Evolutionary conservation across 768 basidiomycete species (phyloP), one percentile per base, ranked within the genome.

Genomic region (Tylopilus plumbeoviolaceoides): DNA sequence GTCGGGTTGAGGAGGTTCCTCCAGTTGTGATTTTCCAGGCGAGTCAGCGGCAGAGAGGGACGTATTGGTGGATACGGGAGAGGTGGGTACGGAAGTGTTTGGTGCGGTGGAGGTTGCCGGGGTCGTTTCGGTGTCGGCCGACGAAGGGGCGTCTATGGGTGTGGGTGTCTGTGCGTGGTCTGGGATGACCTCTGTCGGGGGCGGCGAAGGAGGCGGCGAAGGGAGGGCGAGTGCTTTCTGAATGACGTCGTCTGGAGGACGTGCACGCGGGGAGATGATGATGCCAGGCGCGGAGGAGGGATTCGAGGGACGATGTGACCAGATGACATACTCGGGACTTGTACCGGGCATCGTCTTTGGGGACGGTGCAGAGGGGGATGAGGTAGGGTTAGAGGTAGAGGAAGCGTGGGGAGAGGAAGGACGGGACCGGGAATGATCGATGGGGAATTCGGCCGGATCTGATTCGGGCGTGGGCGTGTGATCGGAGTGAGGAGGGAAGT

Each of bases 301-400:
- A 63, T 88, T 72, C 3, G 74, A 69, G 0, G 88, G 88, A 23
- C 85, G 79, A n/a, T 78, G 78, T 0, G 87, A 85, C 85, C 86
- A 89, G 35, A 90, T 79, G 5, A 81, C 84, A 71, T 80, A 88
- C 35, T 71, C 70, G 10, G 70, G 31, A 42, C 23, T 10, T 23
- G 43, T 14, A 30, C 5, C 27, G 25, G 47, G n/a, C 47, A 41
- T 45, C 20, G 23, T 4, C 28, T 20, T 18, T 0, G 31, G 21
- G 17, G 59, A 56, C 21, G 30, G 28, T 14, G 21, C 18, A 6
- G 47, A 57, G 23, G 56, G 45, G 17, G 58, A 39, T n/a, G n/a
- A n/a, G n/a, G n/a, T n/a, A n/a, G 56, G 28, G 12, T 59, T 44
- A 8, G 33, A 15, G 20, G 7, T 33, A n/a, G 51, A 41, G 20